phyloP scores from a whole-genome alignment of 805 yeast genomes.

The Metschnikowia matae region DNA sequence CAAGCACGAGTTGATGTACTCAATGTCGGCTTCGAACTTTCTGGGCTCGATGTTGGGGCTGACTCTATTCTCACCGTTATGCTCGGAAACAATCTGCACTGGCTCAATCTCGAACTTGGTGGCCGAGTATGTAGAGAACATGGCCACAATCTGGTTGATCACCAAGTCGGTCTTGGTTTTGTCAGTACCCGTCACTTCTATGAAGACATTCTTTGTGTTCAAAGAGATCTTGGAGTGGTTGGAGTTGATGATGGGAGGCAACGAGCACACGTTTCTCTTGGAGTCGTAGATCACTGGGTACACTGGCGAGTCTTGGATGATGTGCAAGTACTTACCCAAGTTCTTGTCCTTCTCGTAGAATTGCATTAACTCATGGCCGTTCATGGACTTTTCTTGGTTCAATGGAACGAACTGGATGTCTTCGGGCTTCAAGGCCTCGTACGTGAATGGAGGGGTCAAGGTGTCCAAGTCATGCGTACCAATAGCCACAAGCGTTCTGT shows the following conservation, averaged over 20 bases:
- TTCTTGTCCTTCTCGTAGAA: conserved; percentile 90
- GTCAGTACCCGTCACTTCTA: conserved; percentile 94
- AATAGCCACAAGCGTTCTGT: conserved; percentile 95
- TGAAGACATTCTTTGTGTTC: conserved; percentile 81
- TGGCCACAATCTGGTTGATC: conserved; percentile 85
- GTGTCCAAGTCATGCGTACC: conserved; percentile 95
- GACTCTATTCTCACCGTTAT: conserved; percentile 69
- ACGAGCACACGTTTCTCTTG: conserved; percentile 71
- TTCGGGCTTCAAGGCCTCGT: conserved; percentile 77
- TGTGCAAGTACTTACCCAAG: conserved; percentile 81
- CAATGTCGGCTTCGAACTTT: conserved; percentile 65
- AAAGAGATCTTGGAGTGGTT: conserved; percentile 83
- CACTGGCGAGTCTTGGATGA: conserved; percentile 82
- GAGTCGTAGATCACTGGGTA: conserved; percentile 87
- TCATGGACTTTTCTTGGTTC: conserved; percentile 64
- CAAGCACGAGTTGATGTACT: conserved; percentile 86
- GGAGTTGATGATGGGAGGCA: conserved; percentile 97
- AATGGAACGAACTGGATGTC: conserved; percentile 73
- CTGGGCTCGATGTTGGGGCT: conserved; percentile 73
- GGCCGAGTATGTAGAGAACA: conserved; percentile 87
- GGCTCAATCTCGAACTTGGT: conserved; percentile 88
- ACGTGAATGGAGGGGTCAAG: conserved; percentile 76
- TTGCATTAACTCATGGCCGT: conserved; percentile 78
- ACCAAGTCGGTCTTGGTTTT: conserved; percentile 92
- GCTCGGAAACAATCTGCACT: conserved; percentile 76